phyloP scores from a whole-genome alignment of 2,329 filamentous ascomycete genomes.

The Colletotrichum plurivorum region DNA sequence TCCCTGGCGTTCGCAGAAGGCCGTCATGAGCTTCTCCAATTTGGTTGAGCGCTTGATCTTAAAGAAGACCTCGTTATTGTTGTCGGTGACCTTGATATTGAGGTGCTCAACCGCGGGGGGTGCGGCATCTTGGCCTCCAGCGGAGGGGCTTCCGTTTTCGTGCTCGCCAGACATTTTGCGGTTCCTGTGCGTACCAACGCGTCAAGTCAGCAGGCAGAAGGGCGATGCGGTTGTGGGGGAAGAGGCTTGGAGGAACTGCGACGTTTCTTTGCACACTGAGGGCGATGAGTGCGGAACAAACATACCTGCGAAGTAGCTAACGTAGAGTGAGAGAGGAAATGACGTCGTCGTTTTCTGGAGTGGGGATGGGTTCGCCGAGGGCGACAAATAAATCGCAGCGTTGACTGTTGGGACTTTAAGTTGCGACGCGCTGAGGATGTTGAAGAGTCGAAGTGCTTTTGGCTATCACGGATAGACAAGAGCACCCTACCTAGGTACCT shows the following conservation, averaged over 20 bases:
- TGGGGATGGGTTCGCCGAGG: no score
- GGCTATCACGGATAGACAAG: constrained; percentile 5
- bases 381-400: not conserved
- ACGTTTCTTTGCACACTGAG: no score
- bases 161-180: constrained; percentile 66
- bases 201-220: constrained; percentile 15
- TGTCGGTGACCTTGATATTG: constrained; percentile 99
- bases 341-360: no score
- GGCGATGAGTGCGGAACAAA: no score
- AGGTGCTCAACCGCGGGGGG: constrained; percentile 81
- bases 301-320: no score
- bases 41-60: constrained; percentile 99
- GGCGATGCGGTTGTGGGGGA: not conserved
- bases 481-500: constrained; percentile 14
- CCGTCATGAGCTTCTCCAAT: constrained; percentile 97
- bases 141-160: constrained; percentile 62
- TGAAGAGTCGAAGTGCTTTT: constrained; percentile 7
- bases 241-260: not conserved
- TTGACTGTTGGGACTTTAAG: not conserved
- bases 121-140: constrained; percentile 52
- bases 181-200: not conserved
- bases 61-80: constrained; percentile 99
- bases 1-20: constrained; percentile 96
- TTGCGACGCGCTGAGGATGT: not conserved
- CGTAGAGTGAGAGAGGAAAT: no score